Evolutionary conservation across 2,329 filamentous ascomycete species (phyloP).

Genomic region (Colletotrichum sp.): DNA sequence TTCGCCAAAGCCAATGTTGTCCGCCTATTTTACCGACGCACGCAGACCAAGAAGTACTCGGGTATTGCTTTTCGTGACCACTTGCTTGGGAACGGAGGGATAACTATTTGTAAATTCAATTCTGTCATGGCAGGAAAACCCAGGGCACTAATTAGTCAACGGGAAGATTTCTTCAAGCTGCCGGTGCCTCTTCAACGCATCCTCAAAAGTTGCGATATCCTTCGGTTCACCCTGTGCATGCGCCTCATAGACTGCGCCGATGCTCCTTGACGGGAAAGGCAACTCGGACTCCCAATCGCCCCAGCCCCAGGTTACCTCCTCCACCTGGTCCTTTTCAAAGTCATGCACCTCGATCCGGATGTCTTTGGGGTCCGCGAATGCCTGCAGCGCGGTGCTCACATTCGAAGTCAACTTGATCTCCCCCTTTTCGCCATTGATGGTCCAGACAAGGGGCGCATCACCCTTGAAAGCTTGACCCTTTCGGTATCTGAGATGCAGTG

Average conservation of each 20-base stretch:
- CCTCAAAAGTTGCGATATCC: slow-evolving; percentile 3
- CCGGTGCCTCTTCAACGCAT: slow-evolving; percentile 4
- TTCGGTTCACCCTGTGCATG: slow-evolving; percentile 38
- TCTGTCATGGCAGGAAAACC: background rate
- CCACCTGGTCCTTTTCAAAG: slow-evolving; percentile 47
- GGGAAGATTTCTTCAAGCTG: background rate
- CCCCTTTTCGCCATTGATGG: slow-evolving; percentile 55
- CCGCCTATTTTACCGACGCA: too few species aligned
- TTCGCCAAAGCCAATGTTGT: background rate
- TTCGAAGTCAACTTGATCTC: slow-evolving; percentile 38
- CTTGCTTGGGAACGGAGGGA: too few species aligned
- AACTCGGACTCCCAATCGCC: slow-evolving; percentile 51
- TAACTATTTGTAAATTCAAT: too few species aligned
- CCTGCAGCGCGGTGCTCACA: slow-evolving; percentile 25
- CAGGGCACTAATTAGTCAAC: background rate
- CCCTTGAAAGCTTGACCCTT: slow-evolving; percentile 54
- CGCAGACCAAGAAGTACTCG: too few species aligned
- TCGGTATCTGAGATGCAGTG: slow-evolving; percentile 48
- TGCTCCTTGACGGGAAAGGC: slow-evolving; percentile 47
- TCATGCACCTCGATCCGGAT: slow-evolving; percentile 57
- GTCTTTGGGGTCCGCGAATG: slow-evolving; percentile 36
- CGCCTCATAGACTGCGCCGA: slow-evolving; percentile 62
- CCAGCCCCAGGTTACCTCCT: slow-evolving; percentile 48
- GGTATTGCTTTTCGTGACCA: too few species aligned
- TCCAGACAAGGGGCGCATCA: slow-evolving; percentile 51